phyloP scores from a whole-genome alignment of 2,329 filamentous ascomycete species.

The Cercospora sesami region DNA sequence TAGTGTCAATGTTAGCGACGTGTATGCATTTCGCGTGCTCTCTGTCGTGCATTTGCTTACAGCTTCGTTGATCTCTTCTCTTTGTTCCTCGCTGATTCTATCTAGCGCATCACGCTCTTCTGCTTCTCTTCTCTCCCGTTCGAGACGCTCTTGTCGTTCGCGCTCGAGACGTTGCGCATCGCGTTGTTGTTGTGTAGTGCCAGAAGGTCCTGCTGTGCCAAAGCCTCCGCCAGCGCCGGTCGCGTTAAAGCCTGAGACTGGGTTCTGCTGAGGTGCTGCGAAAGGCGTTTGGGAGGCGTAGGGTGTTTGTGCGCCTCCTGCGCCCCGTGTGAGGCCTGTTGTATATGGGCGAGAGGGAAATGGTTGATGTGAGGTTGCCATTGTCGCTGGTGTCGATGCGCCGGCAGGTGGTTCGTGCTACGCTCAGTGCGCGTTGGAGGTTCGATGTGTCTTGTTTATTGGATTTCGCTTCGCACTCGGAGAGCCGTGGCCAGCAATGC shows the following conservation, averaged over 20 bases:
- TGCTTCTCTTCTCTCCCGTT: conserved; percentile 45
- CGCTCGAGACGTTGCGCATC: conserved; percentile 47
- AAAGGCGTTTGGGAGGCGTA: conserved; percentile 36
- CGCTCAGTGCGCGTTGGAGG: not conserved
- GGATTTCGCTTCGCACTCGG: not conserved
- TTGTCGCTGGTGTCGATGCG: conserved; percentile 33
- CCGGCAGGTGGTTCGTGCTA: not conserved
- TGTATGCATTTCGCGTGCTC: not conserved
- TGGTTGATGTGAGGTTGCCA: conserved; percentile 58
- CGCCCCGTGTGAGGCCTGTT: conserved; percentile 45
- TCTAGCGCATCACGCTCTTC: conserved; percentile 52
- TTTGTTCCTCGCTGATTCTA: conserved; percentile 78
- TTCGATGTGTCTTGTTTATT: not conserved
- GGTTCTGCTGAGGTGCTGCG: conserved; percentile 39
- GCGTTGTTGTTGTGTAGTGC: conserved; percentile 42
- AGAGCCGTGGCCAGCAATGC: not conserved
- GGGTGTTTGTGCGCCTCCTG: conserved; percentile 38
- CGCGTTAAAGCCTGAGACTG: conserved; percentile 36
- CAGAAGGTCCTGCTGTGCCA: conserved; percentile 9
- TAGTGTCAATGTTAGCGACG: not conserved
- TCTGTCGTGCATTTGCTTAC: conserved; percentile 48
- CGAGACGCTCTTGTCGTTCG: conserved; percentile 44
- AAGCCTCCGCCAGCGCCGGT: conserved; percentile 30
- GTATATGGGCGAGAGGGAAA: conserved; percentile 58
- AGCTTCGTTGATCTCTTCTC: conserved; percentile 90